These are phyloP conservation scores for Microcera coccophila DNA, from an alignment of 2,329 filamentous ascomycete genomes.

Conservation along the genomic window DNA sequence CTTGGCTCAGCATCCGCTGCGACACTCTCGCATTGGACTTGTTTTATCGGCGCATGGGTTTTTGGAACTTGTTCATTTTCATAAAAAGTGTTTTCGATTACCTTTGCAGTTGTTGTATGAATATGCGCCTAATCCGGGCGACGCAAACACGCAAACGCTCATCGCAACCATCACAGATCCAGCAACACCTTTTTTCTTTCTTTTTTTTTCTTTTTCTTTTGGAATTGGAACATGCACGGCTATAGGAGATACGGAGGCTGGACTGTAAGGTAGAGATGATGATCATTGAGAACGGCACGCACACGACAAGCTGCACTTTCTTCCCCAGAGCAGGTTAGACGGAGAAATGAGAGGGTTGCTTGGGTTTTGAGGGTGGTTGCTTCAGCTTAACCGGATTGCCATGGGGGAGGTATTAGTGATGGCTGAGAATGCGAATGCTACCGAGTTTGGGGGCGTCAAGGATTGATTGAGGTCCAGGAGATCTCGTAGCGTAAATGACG, in stretches of 20 bases:
- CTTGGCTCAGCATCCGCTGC: background rate
- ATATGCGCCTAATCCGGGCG: conserved; percentile 22
- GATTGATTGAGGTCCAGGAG: conserved; percentile 18
- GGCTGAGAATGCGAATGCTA: conserved; percentile 17
- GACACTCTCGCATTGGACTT: background rate
- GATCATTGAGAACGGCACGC: conserved; percentile 1
- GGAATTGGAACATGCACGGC: conserved; percentile 13
- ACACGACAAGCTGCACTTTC: background rate
- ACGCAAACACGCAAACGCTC: conserved; percentile 15
- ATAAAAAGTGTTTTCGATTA: conserved; percentile 25
- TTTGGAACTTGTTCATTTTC: conserved; percentile 19
- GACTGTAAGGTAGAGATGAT: conserved; percentile 23
- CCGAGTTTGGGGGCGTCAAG: conserved; percentile 21
- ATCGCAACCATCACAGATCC: conserved; percentile 9
- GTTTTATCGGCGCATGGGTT: conserved; percentile 27
- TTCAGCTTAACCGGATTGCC: conserved; percentile 8
- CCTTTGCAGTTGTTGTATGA: conserved; percentile 27
- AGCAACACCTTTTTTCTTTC: no score
- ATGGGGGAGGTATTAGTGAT: conserved; percentile 1
- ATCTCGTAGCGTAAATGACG: conserved; percentile 23
- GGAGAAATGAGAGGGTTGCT: conserved; percentile 11
- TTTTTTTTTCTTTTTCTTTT: no score
- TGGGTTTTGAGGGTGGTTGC: conserved; percentile 10
- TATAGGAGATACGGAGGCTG: conserved; percentile 8
- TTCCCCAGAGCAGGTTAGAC: conserved; percentile 1